Percentiles rank a stretch among this genome's conserved stretches.
Conservation (phyloP, 108 stramenopile genomes). For the Skeletonema grethae region DNA sequence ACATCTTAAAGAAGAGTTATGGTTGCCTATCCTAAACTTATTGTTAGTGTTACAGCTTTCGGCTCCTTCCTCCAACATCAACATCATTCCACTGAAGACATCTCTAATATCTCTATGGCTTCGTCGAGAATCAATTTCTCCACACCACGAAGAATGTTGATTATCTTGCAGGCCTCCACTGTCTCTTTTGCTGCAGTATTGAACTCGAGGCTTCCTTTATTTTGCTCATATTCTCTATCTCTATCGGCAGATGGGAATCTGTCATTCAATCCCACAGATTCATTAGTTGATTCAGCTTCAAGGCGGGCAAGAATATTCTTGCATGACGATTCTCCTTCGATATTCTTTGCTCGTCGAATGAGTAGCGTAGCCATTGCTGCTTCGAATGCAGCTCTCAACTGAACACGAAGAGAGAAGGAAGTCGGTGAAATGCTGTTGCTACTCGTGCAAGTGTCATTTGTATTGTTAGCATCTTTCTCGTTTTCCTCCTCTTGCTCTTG, state of each 20-base stretch:
- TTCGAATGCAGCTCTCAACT: conserved; percentile 16
- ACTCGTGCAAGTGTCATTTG: background rate
- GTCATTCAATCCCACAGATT: no score
- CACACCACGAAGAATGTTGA: conserved; percentile 12
- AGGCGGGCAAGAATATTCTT: background rate
- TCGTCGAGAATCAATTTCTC: conserved; percentile 11
- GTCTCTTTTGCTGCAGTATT: background rate
- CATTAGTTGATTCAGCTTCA: background rate
- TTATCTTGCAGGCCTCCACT: background rate
- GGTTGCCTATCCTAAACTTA: no score
- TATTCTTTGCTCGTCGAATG: background rate
- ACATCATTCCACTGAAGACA: background rate
- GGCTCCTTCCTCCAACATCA: background rate
- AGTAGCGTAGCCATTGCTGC: conserved; percentile 10
- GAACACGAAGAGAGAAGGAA: background rate
- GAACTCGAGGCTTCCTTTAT: background rate
- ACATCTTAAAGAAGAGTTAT: no score
- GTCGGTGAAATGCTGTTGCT: background rate
- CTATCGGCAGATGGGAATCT: no score
- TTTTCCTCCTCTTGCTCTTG: background rate
- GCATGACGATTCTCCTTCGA: conserved; percentile 11
- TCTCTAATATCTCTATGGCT: conserved; percentile 3
- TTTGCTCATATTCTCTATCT: background rate
- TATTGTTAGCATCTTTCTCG: background rate
- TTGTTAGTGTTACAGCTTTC: background rate